Evolutionary conservation across 164 flowering plant genomes (phyloP).

Genomic region (Magnolia changhungtana): DNA sequence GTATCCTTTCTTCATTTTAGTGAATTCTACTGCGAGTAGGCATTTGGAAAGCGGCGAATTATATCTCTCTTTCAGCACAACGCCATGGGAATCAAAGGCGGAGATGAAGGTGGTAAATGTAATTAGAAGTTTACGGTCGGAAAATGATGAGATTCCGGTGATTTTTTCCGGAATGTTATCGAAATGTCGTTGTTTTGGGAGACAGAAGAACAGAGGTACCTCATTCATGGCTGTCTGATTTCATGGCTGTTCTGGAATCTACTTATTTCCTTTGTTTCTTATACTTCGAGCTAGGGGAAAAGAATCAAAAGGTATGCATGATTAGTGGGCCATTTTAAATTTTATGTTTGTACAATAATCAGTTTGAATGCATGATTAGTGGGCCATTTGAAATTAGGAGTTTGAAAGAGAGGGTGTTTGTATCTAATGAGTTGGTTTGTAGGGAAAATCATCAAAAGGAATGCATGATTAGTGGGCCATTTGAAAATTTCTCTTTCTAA

Average conservation of each 20-base stretch:
- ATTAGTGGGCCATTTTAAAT: neutral
- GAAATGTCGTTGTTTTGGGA: slow-evolving; percentile 27
- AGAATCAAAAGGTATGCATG: no score
- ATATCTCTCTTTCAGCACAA: neutral
- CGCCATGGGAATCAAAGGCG: neutral
- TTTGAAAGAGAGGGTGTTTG: no score
- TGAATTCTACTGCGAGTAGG: neutral
- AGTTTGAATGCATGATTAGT: neutral
- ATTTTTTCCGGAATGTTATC: slow-evolving; percentile 7
- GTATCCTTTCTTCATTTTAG: neutral
- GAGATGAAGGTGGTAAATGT: neutral
- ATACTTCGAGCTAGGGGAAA: neutral
- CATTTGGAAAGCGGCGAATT: neutral
- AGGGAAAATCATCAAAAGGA: neutral
- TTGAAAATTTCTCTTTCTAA: no score
- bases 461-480: no score
- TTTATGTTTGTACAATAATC: neutral
- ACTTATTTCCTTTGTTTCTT: neutral
- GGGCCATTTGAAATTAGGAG: no score
- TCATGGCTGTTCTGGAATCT: slow-evolving; percentile 1
- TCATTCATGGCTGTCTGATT: slow-evolving; percentile 31
- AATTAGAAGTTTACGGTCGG: neutral
- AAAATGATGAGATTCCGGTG: neutral
- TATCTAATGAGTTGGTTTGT: no score
- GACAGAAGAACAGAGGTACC: slow-evolving; percentile 40